Conservation (phyloP, 1,139 yeast species). For the Suhomyces terraborum region DNA sequence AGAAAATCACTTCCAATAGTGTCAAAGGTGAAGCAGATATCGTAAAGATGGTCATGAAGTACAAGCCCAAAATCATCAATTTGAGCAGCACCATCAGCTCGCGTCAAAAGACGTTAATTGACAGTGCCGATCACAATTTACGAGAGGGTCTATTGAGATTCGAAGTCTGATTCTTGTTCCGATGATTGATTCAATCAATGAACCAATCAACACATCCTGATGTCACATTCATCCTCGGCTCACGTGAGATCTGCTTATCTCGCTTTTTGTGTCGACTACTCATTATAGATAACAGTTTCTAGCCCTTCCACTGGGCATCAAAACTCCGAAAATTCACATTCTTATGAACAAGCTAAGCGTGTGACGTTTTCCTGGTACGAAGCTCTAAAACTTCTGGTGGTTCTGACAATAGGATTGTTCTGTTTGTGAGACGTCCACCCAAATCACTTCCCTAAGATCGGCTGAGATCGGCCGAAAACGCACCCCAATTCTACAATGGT, state of each 20-base stretch:
- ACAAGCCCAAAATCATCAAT: constrained; percentile 53
- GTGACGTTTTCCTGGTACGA: no score
- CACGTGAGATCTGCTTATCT: constrained; percentile 1
- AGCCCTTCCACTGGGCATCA: not conserved
- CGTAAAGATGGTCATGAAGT: constrained; percentile 43
- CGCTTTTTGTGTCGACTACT: not conserved
- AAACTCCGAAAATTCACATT: not conserved
- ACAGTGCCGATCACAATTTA: constrained; percentile 43
- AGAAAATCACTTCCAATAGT: constrained; percentile 45
- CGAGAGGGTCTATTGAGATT: constrained; percentile 17
- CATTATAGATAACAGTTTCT: not conserved
- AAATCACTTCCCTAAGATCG: not conserved
- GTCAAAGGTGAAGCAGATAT: constrained; percentile 26
- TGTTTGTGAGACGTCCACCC: not conserved
- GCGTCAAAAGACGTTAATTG: constrained; percentile 52
- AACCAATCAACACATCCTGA: not conserved
- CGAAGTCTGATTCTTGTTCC: constrained; percentile 1
- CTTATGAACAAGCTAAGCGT: not conserved
- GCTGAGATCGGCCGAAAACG: constrained; percentile 2
- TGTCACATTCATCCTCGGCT: not conserved
- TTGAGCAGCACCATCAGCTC: constrained; percentile 47
- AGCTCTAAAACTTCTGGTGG: no score
- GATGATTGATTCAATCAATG: not conserved
- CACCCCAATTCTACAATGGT: no score
- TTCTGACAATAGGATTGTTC: no score